Conservation (phyloP, 2,329 filamentous ascomycete species). For the Verruconis gallopava region DNA sequence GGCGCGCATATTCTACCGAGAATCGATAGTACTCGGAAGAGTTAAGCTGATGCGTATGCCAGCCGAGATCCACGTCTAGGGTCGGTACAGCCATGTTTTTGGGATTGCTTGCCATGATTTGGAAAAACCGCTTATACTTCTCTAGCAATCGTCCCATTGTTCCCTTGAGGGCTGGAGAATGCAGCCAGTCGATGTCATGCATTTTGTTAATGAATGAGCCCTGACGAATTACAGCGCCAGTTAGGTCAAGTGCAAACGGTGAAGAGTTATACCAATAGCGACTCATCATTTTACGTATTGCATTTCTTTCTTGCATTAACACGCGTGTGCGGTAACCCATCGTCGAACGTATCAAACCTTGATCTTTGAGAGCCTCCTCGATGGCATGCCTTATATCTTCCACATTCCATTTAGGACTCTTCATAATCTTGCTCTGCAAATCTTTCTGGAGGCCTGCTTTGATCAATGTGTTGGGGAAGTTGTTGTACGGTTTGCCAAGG, state of each 20-base stretch:
- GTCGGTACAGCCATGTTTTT: slow-evolving; percentile 50
- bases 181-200: slow-evolving; percentile 64
- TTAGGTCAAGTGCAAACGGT: slow-evolving; percentile 51
- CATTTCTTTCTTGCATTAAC: slow-evolving; percentile 25
- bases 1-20: slow-evolving; percentile 34
- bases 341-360: slow-evolving; percentile 7
- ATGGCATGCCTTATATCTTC: slow-evolving; percentile 6
- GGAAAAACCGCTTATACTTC: slow-evolving; percentile 54
- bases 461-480: slow-evolving; percentile 38
- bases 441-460: slow-evolving; percentile 30
- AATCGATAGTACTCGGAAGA: slow-evolving; percentile 49
- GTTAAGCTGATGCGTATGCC: slow-evolving; percentile 69
- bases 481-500: slow-evolving; percentile 46
- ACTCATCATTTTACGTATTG: slow-evolving; percentile 54
- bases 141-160: slow-evolving; percentile 52
- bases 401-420: slow-evolving; percentile 16
- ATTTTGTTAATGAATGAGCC: slow-evolving; percentile 59
- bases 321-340: slow-evolving; percentile 6
- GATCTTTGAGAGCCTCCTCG: slow-evolving; percentile 8
- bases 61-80: slow-evolving; percentile 60
- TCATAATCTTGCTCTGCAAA: too few relatives aligned
- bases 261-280: slow-evolving; percentile 58
- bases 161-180: slow-evolving; percentile 48
- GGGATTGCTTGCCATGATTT: slow-evolving; percentile 40
- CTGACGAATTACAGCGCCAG: slow-evolving; percentile 53